Conservation (phyloP, 2,329 filamentous ascomycete genomes). For the Ceratocystis harringtonii region DNA sequence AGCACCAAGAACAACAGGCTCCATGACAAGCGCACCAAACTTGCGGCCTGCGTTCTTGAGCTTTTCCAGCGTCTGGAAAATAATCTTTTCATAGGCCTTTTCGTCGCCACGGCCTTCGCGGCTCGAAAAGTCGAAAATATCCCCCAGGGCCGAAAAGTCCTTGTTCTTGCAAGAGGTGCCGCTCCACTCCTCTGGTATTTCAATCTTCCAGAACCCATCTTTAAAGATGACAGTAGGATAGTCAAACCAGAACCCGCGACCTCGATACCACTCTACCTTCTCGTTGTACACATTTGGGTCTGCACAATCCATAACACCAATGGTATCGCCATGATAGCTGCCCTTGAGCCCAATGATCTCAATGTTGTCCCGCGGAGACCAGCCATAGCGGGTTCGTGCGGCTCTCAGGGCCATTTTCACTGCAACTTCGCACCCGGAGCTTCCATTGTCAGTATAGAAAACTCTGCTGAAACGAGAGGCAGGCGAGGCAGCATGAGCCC, state of each 20-base stretch:
- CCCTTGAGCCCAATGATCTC: conserved; percentile 61
- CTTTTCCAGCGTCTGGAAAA: conserved; percentile 37
- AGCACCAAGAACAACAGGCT: conserved; percentile 66
- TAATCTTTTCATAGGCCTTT: conserved; percentile 43
- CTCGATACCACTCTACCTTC: conserved; percentile 74
- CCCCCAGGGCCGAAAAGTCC: conserved; percentile 34
- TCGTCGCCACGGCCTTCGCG: conserved; percentile 33
- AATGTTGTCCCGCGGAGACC: conserved; percentile 43
- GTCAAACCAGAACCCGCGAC: conserved; percentile 67
- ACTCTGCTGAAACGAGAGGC: conserved; percentile 45
- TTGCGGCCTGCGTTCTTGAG: conserved; percentile 43
- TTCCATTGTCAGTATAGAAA: conserved; percentile 75
- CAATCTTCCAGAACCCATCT: conserved; percentile 50
- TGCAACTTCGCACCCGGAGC: conserved; percentile 70
- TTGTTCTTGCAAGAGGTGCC: conserved; percentile 22
- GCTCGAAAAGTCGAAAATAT: conserved; percentile 44
- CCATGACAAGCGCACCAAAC: conserved; percentile 65
- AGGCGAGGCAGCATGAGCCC: conserved; percentile 38
- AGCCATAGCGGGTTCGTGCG: conserved; percentile 49
- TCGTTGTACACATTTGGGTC: conserved; percentile 67
- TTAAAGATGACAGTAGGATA: conserved; percentile 57
- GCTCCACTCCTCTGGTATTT: conserved; percentile 35
- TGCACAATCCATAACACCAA: conserved; percentile 74
- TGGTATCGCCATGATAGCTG: conserved; percentile 77
- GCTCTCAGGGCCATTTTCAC: conserved; percentile 73